Evolutionary conservation across 495 filamentous ascomycete species (phyloP), one percentile per base, ranked within the genome.

Genomic region (Parachaetomium inaequale): DNA sequence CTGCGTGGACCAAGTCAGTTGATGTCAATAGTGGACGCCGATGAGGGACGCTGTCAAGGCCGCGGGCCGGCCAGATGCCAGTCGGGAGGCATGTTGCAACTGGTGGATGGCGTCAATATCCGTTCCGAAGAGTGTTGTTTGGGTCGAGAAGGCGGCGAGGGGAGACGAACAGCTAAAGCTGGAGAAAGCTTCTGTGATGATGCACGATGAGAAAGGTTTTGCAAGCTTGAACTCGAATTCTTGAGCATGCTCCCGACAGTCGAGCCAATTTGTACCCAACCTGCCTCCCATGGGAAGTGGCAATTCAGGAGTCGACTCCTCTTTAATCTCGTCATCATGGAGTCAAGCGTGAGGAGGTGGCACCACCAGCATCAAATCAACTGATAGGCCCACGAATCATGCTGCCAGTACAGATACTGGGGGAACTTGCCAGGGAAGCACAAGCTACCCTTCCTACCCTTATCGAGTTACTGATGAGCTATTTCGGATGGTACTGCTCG

Each of bases 1-100:
- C 56, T 50, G 56, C 29, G 21, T 28, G 43, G 31, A 49, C 21
- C 54, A 59, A 59, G 56, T 59, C 56, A 47, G 56, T 59, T 19
- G 56, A 25, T 45, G 40, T 43, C 25, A 3, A 21, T 11, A 15
- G 15, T n/a, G 3, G 38, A 19, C 6, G 14, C n/a, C 12, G 53
- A 25, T 5, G 54, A 57, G 38, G 26, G 7, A 23, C 15, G 38
- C 10, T 36, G 21, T 38, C 43, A 32, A 31, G 45, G 56, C 56
- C 45, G 31, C 31, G 43, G 56, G 45, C 42, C n/a, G 55, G 54
- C 38, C 55, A 46, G n/a, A 8, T 19, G 25, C 2, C 2, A 36
- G 17, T 31, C 21, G 17, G 51, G 31, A 11, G 12, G 14, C 52
- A 40, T 40, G 56, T 36, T 11, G 56, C 4, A 17, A 11, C 34